Evolutionary conservation across 352 stramenopile genomes (phyloP), one percentile per base, ranked within the genome.

Genomic region (Elongisporangium undulatum): DNA sequence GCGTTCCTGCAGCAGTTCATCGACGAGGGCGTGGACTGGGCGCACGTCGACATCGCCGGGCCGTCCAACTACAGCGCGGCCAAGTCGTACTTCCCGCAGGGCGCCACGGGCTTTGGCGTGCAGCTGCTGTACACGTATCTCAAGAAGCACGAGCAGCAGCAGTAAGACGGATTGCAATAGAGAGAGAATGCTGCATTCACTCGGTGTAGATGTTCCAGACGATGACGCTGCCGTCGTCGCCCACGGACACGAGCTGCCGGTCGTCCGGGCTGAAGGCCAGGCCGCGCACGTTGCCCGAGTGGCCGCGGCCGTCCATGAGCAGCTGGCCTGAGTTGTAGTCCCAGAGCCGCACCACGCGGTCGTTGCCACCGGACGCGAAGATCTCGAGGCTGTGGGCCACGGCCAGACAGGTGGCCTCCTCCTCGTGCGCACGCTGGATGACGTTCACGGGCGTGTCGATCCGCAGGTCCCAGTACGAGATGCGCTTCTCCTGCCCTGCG

Each of bases 401-500:
- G 8, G 84, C 90, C 41, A 98, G 87, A 59, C 80, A 94, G n/a
- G 86, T 94, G 19, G 85, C 89, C 68, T 98, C 85, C 64, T 94
- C 91, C 8, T 86, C 68, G 58, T 90, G 79, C 24, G 85, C 79
- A 17, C 79, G 88, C 38, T 88, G 74, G 55, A 96, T 87, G 49
- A 90, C 61, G 41, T 82, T 73, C 21, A 97, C 80, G 17, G 88
- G 88, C 7, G 86, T 77, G 34, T 93, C 86, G 54, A 96, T 87
- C 41, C 88, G 75, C 26, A 97, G 64, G 53, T 98, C 89, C 92
- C 92, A 98, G 60, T 90, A 94, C 29, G 87, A 95, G 50, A 98
- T 92, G n/a, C 86, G 77, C 55, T 95, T 95, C 49, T 98, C 92
- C 63, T 98, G 92, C 1, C 92, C 93, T 23, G 91, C 88, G 48